Evolutionary conservation across 1,139 yeast genomes (phyloP).

Genomic region (Blastobotrys ciferrii): DNA sequence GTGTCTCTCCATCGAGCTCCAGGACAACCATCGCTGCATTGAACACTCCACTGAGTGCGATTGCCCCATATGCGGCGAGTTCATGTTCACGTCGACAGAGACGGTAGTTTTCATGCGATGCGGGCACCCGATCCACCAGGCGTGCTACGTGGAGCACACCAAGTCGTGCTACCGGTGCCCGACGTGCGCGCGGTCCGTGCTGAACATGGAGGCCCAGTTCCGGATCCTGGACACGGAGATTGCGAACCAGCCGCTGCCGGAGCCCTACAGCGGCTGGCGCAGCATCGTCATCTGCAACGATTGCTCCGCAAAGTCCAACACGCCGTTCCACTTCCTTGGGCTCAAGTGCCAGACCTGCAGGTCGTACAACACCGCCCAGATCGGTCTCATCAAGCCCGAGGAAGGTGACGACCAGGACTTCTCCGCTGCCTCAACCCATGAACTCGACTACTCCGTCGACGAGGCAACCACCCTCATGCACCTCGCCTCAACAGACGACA

Average conservation of each 20-base stretch:
- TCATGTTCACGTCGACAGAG: slow-evolving; percentile 78
- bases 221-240: slow-evolving; percentile 84
- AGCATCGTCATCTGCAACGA: slow-evolving; percentile 83
- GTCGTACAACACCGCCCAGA: slow-evolving; percentile 80
- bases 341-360: slow-evolving; percentile 82
- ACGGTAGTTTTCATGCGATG: slow-evolving; percentile 91
- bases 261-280: slow-evolving; percentile 73
- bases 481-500: slow-evolving; percentile 14
- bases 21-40: slow-evolving; percentile 76
- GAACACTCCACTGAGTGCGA: slow-evolving; percentile 86
- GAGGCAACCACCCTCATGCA: slow-evolving; percentile 11
- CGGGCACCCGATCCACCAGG: slow-evolving; percentile 90
- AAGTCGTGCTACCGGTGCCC: slow-evolving; percentile 88
- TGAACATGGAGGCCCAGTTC: slow-evolving; percentile 86
- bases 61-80: slow-evolving; percentile 92
- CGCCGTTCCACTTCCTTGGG: slow-evolving; percentile 80
- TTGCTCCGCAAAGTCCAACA: slow-evolving; percentile 79
- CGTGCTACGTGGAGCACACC: slow-evolving; percentile 76
- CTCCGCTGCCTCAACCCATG: background rate
- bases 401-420: slow-evolving; percentile 44
- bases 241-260: slow-evolving; percentile 70
- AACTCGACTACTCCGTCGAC: background rate
- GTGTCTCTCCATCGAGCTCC: slow-evolving; percentile 77
- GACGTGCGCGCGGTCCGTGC: slow-evolving; percentile 76
- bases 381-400: slow-evolving; percentile 50